Evolutionary conservation across 208 protist genomes (phyloP), one percentile per base, ranked within the genome.

Genomic region (Blastocrithidia nonstop): DNA sequence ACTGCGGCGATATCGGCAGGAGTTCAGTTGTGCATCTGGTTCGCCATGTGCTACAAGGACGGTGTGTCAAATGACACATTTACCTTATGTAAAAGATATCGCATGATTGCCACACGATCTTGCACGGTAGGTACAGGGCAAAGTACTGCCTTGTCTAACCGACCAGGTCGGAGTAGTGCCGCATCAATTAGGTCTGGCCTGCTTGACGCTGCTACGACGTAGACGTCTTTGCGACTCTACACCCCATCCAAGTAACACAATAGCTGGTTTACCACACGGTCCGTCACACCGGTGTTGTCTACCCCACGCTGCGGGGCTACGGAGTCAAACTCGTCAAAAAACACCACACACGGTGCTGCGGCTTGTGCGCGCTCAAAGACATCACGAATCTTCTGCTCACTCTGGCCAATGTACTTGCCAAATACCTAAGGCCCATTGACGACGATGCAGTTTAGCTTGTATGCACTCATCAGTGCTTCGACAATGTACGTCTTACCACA

Each of bases 231-330:
- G 40, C 80, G 66, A n/a, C 61, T 71, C 51, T 94, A 84, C 11
- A 98, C 87, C 22, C 97, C 97, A 61, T 99, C 97, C 52, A 99
- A 82, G 70, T 99, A 97, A 25, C 68, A 95, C 23, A 99, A 65
- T 4, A 99, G 71, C 60, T 99, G 96, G 47, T 93, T 93, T 4
- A 99, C 84, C 1, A 99, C 95, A 24, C 98, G 70, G 55, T 98
- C 93, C 11, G 85, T 90, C 43, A 94, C 80, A 13, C 85, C 82
- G 0, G 79, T 84, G 59, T 84, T 80, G 58, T 93, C 81, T 23
- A 71, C 59, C 11, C 87, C 87, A 41, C 95, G 76, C 33, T 86
- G 67, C 31, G 88, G 74, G 4, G 93, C 94, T 42, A 95, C 65
- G 6, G 88, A 78, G 63, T 96, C 92, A 50, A 96, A 89, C 60